Evolutionary conservation across 805 yeast genomes (phyloP), one percentile per base, ranked within the genome.

Genomic region (Debaryomyces tyrocola): DNA sequence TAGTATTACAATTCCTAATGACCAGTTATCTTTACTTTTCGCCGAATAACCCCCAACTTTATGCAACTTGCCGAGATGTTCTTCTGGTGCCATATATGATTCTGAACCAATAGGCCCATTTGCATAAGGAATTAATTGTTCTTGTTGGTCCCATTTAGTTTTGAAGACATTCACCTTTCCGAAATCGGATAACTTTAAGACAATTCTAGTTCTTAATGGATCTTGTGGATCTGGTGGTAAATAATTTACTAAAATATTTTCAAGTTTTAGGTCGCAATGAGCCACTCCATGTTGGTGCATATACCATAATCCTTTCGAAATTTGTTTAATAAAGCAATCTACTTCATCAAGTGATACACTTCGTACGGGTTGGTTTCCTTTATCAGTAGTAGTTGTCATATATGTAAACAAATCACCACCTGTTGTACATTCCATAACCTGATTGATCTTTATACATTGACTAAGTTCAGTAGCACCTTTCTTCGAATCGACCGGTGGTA

Each of bases 61-160:
- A 11, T 20, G 9, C 11, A 46, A 10, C 9, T 37, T 27, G 14
- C 44, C 70, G 74, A 38, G 63, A 59, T 80, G 87, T 64, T 91
- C 96, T 60, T 90, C 97, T 0, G 97, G 97, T 0, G 97, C 88
- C 62, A 90, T 89, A 66, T 89, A 91, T 1, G 97, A 94, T 48
- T 84, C 92, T 1, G 95, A 85, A 2, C 97, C 97, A 58, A 91
- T 80, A 3, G 73, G 72, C n/a, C 96, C 96, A 18, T 72, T 66
- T 29, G 84, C 78, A 43, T 79, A 73, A 57, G 85, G 90, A 14
- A 50, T 47, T 6, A 54, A 46, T 40, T 67, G 73, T 40, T 68
- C 73, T 4, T 45, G 21, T 11, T 36, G n/a, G 41, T 84, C 84
- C 95, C 96, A 91, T 3, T 90, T 89, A 45, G 96, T 90, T 52